These are phyloP conservation scores for grape (Vitis vinifera) DNA, from an alignment of 164 flowering plant species.

Conservation along the genomic window DNA sequence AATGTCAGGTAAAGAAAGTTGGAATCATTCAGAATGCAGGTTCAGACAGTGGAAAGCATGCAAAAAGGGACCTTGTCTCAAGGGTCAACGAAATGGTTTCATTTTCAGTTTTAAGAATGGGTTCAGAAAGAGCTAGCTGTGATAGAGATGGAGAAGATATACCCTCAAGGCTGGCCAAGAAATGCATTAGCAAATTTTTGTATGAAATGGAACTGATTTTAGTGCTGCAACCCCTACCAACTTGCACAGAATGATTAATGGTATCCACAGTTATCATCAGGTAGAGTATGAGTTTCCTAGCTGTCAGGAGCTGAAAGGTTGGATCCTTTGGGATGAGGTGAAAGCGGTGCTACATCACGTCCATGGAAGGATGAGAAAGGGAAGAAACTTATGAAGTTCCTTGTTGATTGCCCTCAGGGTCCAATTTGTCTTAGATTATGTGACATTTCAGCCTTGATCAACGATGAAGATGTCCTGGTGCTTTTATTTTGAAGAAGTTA, in stretches of 20 bases:
- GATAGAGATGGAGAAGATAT: slow-evolving; percentile 11
- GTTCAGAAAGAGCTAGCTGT: slow-evolving; percentile 5
- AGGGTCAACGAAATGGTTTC: slow-evolving; percentile 1
- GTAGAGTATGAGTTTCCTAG: slow-evolving; percentile 29
- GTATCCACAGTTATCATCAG: slow-evolving; percentile 17
- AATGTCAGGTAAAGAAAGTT: slow-evolving; percentile 11
- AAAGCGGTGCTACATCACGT: slow-evolving; percentile 38
- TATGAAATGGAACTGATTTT: slow-evolving; percentile 50
- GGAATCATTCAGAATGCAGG: slow-evolving; percentile 11
- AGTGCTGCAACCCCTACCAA: slow-evolving; percentile 33
- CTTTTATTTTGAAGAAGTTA: slow-evolving; percentile 34
- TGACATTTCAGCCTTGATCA: slow-evolving; percentile 37
- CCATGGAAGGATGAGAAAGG: slow-evolving; percentile 38
- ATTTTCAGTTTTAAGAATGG: not conserved
- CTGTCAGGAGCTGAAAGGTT: slow-evolving; percentile 44
- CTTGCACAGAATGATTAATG: slow-evolving; percentile 44
- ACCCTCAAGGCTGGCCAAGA: slow-evolving; percentile 19
- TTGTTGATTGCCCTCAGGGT: slow-evolving; percentile 59
- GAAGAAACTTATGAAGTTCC: slow-evolving; percentile 36
- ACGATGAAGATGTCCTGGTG: slow-evolving; percentile 33
- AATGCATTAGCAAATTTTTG: slow-evolving; percentile 53
- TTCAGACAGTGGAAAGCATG: slow-evolving; percentile 12
- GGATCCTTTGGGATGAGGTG: slow-evolving; percentile 45
- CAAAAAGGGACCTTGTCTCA: not conserved
- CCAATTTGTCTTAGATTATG: slow-evolving; percentile 49